These are phyloP conservation scores for Cochlearia excelsa DNA, from an alignment of 345 rosid genomes.

Conservation along the genomic window DNA sequence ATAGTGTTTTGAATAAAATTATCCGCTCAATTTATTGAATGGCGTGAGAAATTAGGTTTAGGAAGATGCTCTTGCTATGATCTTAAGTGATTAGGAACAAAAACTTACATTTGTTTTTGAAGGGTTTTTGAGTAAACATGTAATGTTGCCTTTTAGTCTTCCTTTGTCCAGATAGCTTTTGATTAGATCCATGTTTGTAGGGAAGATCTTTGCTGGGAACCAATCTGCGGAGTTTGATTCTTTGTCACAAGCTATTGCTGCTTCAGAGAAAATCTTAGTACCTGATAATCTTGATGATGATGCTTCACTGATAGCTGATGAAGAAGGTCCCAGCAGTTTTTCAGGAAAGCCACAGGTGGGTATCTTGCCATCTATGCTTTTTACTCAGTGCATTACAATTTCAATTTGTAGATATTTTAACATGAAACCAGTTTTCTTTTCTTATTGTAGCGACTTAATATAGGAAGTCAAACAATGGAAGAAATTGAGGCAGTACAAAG, in stretches of 20 bases:
- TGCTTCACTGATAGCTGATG: constrained; percentile 47
- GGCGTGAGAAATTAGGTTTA: background rate
- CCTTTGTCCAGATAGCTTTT: constrained; percentile 1
- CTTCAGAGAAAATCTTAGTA: constrained; percentile 64
- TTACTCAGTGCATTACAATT: constrained; percentile 7
- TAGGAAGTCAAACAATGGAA: constrained; percentile 46
- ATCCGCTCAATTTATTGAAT: too few species aligned
- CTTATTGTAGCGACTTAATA: constrained; percentile 39
- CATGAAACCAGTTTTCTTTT: background rate
- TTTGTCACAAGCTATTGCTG: constrained; percentile 44
- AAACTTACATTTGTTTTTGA: background rate
- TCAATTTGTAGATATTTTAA: background rate
- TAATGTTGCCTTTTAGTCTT: background rate
- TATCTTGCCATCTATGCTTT: constrained; percentile 20
- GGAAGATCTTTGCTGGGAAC: constrained; percentile 69
- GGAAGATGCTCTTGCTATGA: constrained; percentile 10
- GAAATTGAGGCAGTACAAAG: constrained; percentile 38
- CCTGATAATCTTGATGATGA: constrained; percentile 51
- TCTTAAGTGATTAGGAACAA: background rate
- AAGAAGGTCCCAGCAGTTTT: constrained; percentile 40
- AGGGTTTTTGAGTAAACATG: constrained; percentile 1
- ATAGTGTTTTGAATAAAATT: background rate
- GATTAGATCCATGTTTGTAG: constrained; percentile 52
- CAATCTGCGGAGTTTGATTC: constrained; percentile 52
- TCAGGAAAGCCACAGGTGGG: constrained; percentile 58